Base-by-base conservation (phyloP, 441 rosid genomes). In the Pelargonium cotyledonis region DNA sequence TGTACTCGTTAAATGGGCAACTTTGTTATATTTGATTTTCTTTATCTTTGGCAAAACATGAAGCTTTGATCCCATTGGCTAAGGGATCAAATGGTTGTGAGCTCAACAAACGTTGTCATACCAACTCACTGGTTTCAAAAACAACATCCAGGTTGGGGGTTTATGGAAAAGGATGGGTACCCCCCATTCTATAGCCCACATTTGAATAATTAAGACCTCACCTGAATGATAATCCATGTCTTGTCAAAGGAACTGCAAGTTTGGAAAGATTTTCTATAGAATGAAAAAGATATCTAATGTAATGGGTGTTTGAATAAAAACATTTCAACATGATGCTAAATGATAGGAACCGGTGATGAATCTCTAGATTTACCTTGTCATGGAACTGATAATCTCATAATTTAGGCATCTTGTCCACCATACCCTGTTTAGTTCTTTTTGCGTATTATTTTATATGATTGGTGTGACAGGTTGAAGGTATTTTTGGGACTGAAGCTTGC, bases 401-500 rank as follows among this genome's bases (percentile, higher is more conserved):
- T 11, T 46, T 35, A 35, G 6, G 40, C 40, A 35, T 35, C 40
- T 46, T 46, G 53, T 12, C n/a, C 53, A 46, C 14, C 53, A 0
- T 46, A 0, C 40, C 53, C 9, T 11, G 53, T 4, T 46, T 12
- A 14, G 53, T 46, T 46, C 14, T 46, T 46, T 46, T 46, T 46
- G 53, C 40, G 40, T 35, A 35, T 35, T 35, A 35, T 46, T 46
- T 11, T 9, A 46, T 46, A 46, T 9, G 4, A 14, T 46, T 51
- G 57, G 57, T 51, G 16, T 14, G 55, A 43, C 84, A 94, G 97
- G 81, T 88, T 78, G 88, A 81, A 60, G 68, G 44, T 66, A 70
- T 89, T 26, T 95, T 95, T 74, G 88, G 86, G 76, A 80, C 82
- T 68, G 81, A 86, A 80, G 81, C 86, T 69, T 88, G 94, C 71